Base-by-base conservation (phyloP, 2,329 filamentous ascomycete genomes). In the Clonostachys sp. region DNA sequence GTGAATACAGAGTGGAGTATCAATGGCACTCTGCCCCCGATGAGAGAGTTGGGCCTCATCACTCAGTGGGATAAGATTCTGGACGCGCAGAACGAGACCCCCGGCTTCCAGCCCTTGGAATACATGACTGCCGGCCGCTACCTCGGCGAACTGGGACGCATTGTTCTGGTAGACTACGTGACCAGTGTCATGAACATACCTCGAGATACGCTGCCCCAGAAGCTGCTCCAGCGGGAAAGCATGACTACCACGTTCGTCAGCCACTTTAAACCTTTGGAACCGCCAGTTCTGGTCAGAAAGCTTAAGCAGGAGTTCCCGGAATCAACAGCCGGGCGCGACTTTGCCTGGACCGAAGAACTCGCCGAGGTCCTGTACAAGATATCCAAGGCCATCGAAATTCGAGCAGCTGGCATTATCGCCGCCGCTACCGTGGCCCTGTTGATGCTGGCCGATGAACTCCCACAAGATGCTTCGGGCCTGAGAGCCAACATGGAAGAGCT, bases 1-100 rank as follows among this genome's bases (percentile, higher is more conserved):
- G 82, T 92, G 52, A 92, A 92, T 60, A 92, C 89, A 0, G 89
- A 94, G 65, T 91, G 87, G 85, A 88, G 85, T 45, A 90, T 94
- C 56, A 84, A 84, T 24, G 88, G 88, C 7, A 82, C 87, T 3
- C 83, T 82, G n/a, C 72, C 75, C 7, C 86, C 88, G 1, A 68
- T 92, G 46, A 72, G 75, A 20, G 74, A 83, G 20, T 67, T 84
- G 17, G 71, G 73, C 2, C 74, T 91, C 43, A 79, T 89, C 45
- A 91, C 80, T 10, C 68, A 68, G 35, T 92, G 88, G 88, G 89
- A 94, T 57, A 66, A 72, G 10, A 67, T 75, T 49, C 73, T 94
- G 6, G 87, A 91, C 55, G 65, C 66, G 5, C 77, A 82, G 42
- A 85, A 84, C 55, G 84, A 89, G 55, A 73, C 72, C 7, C 86